Conservation (phyloP, 495 filamentous ascomycete genomes). For the Penicillium arizonense region DNA sequence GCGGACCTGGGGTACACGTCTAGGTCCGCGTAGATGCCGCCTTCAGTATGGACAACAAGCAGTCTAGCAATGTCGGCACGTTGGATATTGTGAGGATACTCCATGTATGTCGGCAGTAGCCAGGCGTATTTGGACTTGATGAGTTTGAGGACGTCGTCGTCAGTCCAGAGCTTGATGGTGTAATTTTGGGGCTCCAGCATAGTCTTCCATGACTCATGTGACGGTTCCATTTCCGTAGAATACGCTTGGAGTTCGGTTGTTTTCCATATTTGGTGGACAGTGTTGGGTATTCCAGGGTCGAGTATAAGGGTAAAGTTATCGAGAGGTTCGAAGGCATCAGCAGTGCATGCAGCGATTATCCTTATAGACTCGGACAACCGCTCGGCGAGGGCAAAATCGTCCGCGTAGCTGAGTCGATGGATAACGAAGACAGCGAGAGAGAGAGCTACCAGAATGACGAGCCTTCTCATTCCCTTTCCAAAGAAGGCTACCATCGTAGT, state of each 20-base stretch:
- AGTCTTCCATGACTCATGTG: not conserved
- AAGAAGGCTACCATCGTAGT: not conserved
- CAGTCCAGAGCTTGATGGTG: not conserved
- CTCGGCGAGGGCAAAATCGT: not conserved
- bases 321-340: not conserved
- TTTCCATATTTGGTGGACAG: not conserved
- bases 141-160: not conserved
- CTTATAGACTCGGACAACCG: not conserved
- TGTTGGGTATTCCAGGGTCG: not conserved
- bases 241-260: not conserved
- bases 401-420: not conserved
- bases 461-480: not conserved
- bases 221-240: not conserved
- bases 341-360: not conserved
- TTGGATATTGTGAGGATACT: slow-evolving; percentile 4
- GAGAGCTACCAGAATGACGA: not conserved
- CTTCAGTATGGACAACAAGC: slow-evolving; percentile 4
- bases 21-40: slow-evolving; percentile 7
- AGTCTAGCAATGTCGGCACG: slow-evolving; percentile 6
- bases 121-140: not conserved
- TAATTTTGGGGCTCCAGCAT: not conserved
- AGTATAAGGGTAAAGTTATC: not conserved
- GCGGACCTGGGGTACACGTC: slow-evolving; percentile 5
- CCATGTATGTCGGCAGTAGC: not conserved
- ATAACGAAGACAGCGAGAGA: not conserved